These are phyloP conservation scores for Medicago arabica DNA, from an alignment of 306 rosid species.

Conservation along the genomic window DNA sequence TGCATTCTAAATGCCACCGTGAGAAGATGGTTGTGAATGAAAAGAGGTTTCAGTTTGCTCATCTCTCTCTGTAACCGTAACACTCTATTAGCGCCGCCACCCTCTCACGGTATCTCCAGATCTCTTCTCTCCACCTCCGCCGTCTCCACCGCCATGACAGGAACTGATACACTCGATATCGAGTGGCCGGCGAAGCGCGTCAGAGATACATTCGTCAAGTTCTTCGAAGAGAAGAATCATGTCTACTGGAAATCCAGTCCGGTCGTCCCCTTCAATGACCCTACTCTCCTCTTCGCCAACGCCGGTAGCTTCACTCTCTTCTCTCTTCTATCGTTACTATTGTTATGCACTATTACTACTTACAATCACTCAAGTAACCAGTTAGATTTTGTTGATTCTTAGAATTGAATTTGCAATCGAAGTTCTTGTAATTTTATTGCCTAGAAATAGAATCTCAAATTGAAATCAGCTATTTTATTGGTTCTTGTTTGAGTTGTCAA, in stretches of 20 bases:
- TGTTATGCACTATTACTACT: too few species aligned
- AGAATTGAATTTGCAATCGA: neutral
- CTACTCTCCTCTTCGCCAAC: constrained; percentile 87
- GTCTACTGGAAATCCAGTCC: constrained; percentile 76
- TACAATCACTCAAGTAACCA: neutral
- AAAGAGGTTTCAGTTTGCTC: constrained; percentile 15
- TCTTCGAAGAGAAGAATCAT: constrained; percentile 68
- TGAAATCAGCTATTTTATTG: neutral
- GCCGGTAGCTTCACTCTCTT: constrained; percentile 79
- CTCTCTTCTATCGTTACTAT: neutral
- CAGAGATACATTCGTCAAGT: constrained; percentile 50
- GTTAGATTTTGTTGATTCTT: neutral
- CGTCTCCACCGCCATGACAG: constrained; percentile 47
- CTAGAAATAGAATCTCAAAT: neutral
- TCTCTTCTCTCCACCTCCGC: constrained; percentile 16
- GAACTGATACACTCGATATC: constrained; percentile 2
- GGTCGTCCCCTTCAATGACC: constrained; percentile 90
- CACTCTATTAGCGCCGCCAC: constrained; percentile 40
- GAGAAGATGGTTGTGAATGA: constrained; percentile 35
- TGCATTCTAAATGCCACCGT: too few species aligned
- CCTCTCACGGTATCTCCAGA: constrained; percentile 7
- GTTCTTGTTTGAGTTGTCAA: neutral
- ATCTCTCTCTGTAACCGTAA: constrained; percentile 2
- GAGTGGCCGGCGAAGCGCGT: constrained; percentile 56
- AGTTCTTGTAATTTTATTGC: neutral